phyloP scores from a whole-genome alignment of 2,329 filamentous ascomycete species.

The Talaromyces rugulosus region DNA sequence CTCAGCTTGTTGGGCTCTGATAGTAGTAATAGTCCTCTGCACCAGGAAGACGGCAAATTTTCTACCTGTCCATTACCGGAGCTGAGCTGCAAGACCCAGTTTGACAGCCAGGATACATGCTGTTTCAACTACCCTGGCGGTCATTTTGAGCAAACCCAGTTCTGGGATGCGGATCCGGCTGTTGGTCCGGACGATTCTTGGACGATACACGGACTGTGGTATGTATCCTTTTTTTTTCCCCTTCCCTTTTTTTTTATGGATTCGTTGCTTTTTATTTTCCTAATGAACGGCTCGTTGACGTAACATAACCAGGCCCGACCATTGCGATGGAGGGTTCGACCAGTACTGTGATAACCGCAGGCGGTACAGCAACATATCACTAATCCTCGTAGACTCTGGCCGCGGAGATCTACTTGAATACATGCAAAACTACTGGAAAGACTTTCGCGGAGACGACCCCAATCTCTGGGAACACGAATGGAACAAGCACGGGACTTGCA shows the following conservation, averaged over 20 bases:
- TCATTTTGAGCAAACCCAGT: slow-evolving; percentile 68
- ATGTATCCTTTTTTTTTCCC: slow-evolving; percentile 4
- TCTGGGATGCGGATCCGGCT: slow-evolving; percentile 67
- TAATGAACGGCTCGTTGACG: background rate
- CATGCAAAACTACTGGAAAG: slow-evolving; percentile 71
- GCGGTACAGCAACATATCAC: slow-evolving; percentile 61
- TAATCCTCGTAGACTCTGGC: slow-evolving; percentile 55
- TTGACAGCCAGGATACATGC: slow-evolving; percentile 60
- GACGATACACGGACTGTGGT: slow-evolving; percentile 70
- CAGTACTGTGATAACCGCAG: slow-evolving; percentile 60
- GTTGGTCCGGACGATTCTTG: slow-evolving; percentile 65
- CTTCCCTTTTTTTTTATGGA: background rate
- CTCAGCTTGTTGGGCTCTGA: slow-evolving; percentile 24
- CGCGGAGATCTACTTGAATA: slow-evolving; percentile 57
- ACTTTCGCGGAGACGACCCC: slow-evolving; percentile 60
- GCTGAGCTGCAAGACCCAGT: slow-evolving; percentile 62
- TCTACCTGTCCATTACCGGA: slow-evolving; percentile 32
- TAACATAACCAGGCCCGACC: slow-evolving; percentile 48
- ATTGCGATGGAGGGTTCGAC: slow-evolving; percentile 68
- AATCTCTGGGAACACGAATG: slow-evolving; percentile 71
- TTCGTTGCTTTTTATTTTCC: background rate
- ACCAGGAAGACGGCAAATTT: slow-evolving; percentile 1
- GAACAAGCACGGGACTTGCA: slow-evolving; percentile 71
- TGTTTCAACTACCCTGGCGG: slow-evolving; percentile 72
- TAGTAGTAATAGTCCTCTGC: slow-evolving; percentile 5